These are phyloP conservation scores for Craterostigma plantagineum DNA, from an alignment of 257 asterid species.

Conservation along the genomic window DNA sequence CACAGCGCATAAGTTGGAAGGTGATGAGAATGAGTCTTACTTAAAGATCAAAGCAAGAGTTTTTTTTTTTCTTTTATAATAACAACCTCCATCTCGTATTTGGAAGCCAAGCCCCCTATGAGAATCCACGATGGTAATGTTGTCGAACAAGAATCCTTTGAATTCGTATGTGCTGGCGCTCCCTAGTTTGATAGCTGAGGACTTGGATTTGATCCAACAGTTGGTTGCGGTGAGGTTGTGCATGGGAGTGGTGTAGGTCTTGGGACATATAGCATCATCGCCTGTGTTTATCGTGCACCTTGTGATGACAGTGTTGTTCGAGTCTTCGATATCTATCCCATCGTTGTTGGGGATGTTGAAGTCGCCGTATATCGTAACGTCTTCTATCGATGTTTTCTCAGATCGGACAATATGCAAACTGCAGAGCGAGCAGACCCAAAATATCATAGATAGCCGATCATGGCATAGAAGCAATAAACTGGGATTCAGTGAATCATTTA, in stretches of 20 bases:
- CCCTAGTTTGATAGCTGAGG: slow-evolving; percentile 87
- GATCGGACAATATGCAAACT: slow-evolving; percentile 81
- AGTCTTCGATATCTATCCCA: slow-evolving; percentile 84
- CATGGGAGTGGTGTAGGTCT: slow-evolving; percentile 49
- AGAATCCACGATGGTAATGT: slow-evolving; percentile 61
- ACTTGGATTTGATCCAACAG: slow-evolving; percentile 76
- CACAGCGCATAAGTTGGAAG: background rate
- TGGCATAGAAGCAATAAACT: background rate
- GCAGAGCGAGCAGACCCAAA: slow-evolving; percentile 4
- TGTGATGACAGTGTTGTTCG: slow-evolving; percentile 61
- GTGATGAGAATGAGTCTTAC: too few relatives aligned
- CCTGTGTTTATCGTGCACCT: slow-evolving; percentile 72
- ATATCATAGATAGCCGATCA: background rate
- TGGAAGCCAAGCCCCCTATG: slow-evolving; percentile 84
- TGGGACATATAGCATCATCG: slow-evolving; percentile 96
- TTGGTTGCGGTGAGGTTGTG: slow-evolving; percentile 58
- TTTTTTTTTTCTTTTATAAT: too few relatives aligned
- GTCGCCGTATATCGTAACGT: slow-evolving; percentile 52
- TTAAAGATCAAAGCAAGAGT: too few relatives aligned
- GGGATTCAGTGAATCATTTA: too few relatives aligned
- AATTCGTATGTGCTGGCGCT: slow-evolving; percentile 68
- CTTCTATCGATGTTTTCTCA: slow-evolving; percentile 41
- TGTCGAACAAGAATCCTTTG: slow-evolving; percentile 43
- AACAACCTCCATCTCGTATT: slow-evolving; percentile 81
- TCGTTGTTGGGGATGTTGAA: slow-evolving; percentile 88